Base-by-base conservation (phyloP, 139 green algal genomes). In the Dunaliella primolecta region DNA sequence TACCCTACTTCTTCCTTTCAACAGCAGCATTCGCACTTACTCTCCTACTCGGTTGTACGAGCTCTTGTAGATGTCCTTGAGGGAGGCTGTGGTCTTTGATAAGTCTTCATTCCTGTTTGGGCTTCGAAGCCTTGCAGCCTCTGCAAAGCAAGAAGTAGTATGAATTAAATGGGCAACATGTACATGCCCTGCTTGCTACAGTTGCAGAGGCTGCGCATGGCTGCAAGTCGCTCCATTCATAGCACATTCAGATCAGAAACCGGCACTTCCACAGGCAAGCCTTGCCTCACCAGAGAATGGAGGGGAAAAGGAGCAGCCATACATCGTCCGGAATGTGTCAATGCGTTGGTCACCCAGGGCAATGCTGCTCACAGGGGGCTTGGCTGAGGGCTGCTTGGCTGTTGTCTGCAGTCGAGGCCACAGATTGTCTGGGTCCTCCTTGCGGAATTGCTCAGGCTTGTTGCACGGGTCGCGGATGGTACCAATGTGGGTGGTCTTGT, bases 61-160 rank as follows among this genome's bases (percentile, higher is more conserved):
- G 46, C 81, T 89, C 33, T 57, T 84, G 87, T 95, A 96, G 55
- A 94, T 88, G 57, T 92, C 90, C 71, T 79, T 88, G 46, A 96
- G 88, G 74, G 88, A 87, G 23, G 88, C 86, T 3, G 88, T 89
- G 27, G 92, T 89, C 31, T 89, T 86, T 21, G 84, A 89, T 34
- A 95, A 88, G 84, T 94, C 92, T 83, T 94, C 90, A 89, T 95
- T 96, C 2, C 93, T 88, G 89, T 95, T 95, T 1, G 94, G 94
- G 78, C 86, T 93, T 79, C 94, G 91, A 11, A 96, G 84, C 3
- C 85, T 86, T 36, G 35, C 24, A n/a, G 57, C 34, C 55, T 79
- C 81, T n/a, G 81, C 79, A 75, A 64, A 7, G 29, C 71, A 31
- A n/a, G 7, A 2, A 77, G 71, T 21, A 31, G 7, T 31, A 32